A percentile compares a stretch with the other conserved stretches of the same genome.
Conservation (phyloP, 1,139 yeast species). For the Zygosaccharomyces sapae region DNA sequence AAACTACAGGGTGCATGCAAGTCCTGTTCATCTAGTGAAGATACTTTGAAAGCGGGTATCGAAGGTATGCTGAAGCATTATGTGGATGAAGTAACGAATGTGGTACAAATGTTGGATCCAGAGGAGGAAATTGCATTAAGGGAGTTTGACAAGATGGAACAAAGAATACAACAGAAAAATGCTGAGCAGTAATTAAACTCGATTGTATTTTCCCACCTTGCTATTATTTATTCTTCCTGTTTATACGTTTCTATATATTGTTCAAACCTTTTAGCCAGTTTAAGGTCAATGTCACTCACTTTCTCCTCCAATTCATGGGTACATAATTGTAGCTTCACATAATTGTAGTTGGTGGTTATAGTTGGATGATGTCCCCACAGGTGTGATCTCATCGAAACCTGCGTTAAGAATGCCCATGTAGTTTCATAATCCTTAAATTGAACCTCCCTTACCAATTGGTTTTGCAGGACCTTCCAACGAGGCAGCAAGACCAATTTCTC, state of each 20-base stretch:
- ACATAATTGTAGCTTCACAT: conserved; percentile 52
- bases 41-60: conserved; percentile 73
- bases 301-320: conserved; percentile 58
- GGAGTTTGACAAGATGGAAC: conserved; percentile 36
- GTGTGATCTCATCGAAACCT: conserved; percentile 59
- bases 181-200: neutral
- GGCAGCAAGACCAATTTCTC: conserved; percentile 12
- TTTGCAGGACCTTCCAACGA: conserved; percentile 22
- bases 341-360: conserved; percentile 58
- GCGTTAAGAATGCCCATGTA: conserved; percentile 65
- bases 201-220: neutral
- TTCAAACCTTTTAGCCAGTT: conserved; percentile 53
- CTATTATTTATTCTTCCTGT: conserved; percentile 6
- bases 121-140: conserved; percentile 39
- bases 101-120: conserved; percentile 52
- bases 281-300: conserved; percentile 57
- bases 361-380: conserved; percentile 70
- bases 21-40: conserved; percentile 71
- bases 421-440: conserved; percentile 49
- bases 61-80: conserved; percentile 78
- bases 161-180: conserved; percentile 23
- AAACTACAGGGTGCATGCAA: conserved; percentile 75
- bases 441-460: conserved; percentile 37
- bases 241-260: conserved; percentile 33
- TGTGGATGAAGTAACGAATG: conserved; percentile 71